Conservation (phyloP, 2,329 filamentous ascomycete genomes). For the Plectosphaerella cucumerina region DNA sequence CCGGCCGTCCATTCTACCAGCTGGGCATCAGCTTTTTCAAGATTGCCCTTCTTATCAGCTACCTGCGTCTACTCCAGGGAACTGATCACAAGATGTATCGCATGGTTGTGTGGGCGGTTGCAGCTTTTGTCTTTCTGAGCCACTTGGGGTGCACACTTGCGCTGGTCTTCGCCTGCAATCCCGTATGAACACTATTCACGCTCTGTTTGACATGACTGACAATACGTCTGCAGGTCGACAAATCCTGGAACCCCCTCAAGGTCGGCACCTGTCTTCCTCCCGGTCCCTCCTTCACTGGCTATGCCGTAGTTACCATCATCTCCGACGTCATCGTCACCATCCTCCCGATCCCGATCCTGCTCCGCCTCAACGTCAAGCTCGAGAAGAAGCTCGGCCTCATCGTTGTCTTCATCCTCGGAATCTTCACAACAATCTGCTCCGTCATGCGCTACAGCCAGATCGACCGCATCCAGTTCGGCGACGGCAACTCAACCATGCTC, state of each 20-base stretch:
- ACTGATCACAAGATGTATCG: slow-evolving; percentile 42
- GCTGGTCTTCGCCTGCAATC: slow-evolving; percentile 45
- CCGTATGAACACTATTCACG: slow-evolving; percentile 25
- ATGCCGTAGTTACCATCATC: slow-evolving; percentile 47
- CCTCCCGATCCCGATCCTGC: slow-evolving; percentile 44
- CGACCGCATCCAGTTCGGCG: slow-evolving; percentile 40
- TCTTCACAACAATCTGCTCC: slow-evolving; percentile 52
- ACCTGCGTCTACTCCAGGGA: slow-evolving; percentile 44
- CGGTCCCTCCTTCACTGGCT: slow-evolving; percentile 45
- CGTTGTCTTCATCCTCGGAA: slow-evolving; percentile 45
- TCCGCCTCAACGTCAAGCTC: slow-evolving; percentile 41
- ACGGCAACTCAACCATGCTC: slow-evolving; percentile 52
- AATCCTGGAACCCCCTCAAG: slow-evolving; percentile 38
- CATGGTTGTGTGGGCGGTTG: slow-evolving; percentile 37
- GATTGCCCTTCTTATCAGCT: slow-evolving; percentile 48
- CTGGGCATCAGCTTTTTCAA: slow-evolving; percentile 54
- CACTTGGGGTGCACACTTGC: slow-evolving; percentile 45
- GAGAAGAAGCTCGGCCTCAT: slow-evolving; percentile 47
- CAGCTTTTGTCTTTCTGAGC: slow-evolving; percentile 35
- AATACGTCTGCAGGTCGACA: slow-evolving; percentile 23
- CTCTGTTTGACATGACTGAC: background rate
- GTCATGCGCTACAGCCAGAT: slow-evolving; percentile 49
- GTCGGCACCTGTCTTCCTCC: slow-evolving; percentile 39
- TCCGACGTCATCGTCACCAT: slow-evolving; percentile 46
- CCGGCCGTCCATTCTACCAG: slow-evolving; percentile 50